These are phyloP conservation scores for Phytophthora pluvialis DNA, from an alignment of 352 stramenopile species.

Conservation along the genomic window DNA sequence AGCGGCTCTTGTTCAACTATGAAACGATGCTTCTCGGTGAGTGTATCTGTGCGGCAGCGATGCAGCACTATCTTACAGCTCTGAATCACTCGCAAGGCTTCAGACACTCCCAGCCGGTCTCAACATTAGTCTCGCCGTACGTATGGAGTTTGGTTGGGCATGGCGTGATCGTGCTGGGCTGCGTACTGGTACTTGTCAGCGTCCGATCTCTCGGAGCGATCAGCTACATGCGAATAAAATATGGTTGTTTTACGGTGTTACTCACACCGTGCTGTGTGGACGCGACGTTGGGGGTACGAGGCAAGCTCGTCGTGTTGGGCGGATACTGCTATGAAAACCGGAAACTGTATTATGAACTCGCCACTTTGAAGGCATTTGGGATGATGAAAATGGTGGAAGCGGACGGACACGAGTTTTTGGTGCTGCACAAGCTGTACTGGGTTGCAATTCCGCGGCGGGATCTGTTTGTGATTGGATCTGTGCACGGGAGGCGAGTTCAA, in stretches of 20 bases:
- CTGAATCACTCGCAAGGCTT: constrained; percentile 34
- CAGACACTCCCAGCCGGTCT: constrained; percentile 9
- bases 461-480: constrained; percentile 33
- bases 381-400: constrained; percentile 23
- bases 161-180: constrained; percentile 31
- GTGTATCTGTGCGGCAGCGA: constrained; percentile 27
- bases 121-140: constrained; percentile 28
- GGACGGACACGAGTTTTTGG: constrained; percentile 14
- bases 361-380: constrained; percentile 27
- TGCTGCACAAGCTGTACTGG: constrained; percentile 24
- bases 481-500: constrained; percentile 29
- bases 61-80: constrained; percentile 38
- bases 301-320: constrained; percentile 1
- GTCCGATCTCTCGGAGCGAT: constrained; percentile 34
- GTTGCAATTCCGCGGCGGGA: constrained; percentile 22
- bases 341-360: constrained; percentile 15
- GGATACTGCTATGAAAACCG: constrained; percentile 14
- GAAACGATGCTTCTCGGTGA: constrained; percentile 43
- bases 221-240: constrained; percentile 17
- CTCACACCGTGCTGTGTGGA: not conserved
- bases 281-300: not conserved
- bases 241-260: constrained; percentile 27
- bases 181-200: constrained; percentile 26
- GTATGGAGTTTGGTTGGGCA: constrained; percentile 43
- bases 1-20: constrained; percentile 42